These are phyloP conservation scores for Exserohilum rostratum DNA, from an alignment of 2,329 filamentous ascomycete genomes.

Conservation along the genomic window DNA sequence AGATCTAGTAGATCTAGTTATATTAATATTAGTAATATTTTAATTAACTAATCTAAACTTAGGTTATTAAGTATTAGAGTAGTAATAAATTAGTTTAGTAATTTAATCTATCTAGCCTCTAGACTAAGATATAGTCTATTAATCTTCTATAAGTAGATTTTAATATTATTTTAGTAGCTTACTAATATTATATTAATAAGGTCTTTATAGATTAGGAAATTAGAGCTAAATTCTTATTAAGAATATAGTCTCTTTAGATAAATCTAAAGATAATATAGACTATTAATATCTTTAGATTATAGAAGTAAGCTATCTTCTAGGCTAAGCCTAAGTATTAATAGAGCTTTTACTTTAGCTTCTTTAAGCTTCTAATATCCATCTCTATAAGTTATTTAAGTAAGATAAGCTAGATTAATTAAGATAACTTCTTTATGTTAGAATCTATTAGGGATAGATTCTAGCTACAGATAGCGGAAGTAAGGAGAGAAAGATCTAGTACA, in stretches of 20 bases:
- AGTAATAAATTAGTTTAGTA: neutral
- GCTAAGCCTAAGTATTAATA: neutral
- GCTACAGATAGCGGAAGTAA: too few relatives aligned
- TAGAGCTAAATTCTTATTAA: neutral
- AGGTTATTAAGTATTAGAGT: neutral
- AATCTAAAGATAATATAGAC: neutral
- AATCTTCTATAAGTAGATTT: too few relatives aligned
- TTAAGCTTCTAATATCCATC: neutral
- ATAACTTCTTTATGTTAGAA: too few relatives aligned
- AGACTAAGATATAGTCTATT: too few relatives aligned
- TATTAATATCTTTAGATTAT: neutral
- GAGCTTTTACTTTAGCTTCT: too few relatives aligned
- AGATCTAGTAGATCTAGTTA: neutral
- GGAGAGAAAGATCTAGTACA: too few relatives aligned
- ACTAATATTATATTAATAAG: neutral
- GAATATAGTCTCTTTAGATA: neutral
- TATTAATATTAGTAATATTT: neutral
- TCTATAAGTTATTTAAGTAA: neutral
- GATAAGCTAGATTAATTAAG: neutral
- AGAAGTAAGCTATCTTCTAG: neutral
- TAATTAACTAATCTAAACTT: neutral
- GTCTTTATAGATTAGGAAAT: neutral
- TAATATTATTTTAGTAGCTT: too few relatives aligned
- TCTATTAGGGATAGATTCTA: too few relatives aligned
- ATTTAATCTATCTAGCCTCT: neutral